Base-by-base conservation (phyloP, 495 filamentous ascomycete species). In the Penicillium waksmanii region DNA sequence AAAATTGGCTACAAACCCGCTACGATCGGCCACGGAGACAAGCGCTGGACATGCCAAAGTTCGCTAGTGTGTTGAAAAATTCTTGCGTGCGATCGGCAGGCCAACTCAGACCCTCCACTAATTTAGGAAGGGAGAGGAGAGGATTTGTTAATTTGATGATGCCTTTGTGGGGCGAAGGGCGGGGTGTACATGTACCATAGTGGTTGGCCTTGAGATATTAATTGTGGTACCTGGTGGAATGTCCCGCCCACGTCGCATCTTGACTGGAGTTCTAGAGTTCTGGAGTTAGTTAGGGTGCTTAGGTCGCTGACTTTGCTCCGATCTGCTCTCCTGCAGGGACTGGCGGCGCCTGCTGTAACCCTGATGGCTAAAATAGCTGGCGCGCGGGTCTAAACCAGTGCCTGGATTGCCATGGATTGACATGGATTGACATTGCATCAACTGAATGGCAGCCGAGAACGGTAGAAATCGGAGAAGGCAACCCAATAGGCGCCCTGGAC, bases 31-130 rank as follows among this genome's bases (percentile, higher is more conserved):
- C 42, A 44, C 42, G 21, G 42, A 44, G 42, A 44, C 42, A 44
- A 44, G 42, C 42, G 42, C 42, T 44, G 42, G 42, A 44, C 17
- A 17, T 17, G 17, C n/a, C 42, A 44, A 13, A 44, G 42, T 44
- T 44, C 17, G 17, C n/a, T 44, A 44, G 42, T 19, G 8, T 44
- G 42, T 9, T 44, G 17, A 18, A 44, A 44, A 19, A 44, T 44
- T 44, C n/a, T 44, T 44, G 42, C n/a, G 42, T 44, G 42, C 42
- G 42, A 44, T 44, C 42, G 42, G 42, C 42, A 44, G 42, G 17
- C 42, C 42, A 44, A 44, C 42, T 18, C 42, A 44, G n/a, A 44
- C 42, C n/a, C 36, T 40, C 36, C 36, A 9, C 36, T n/a, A 40
- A 13, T n/a, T 31, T 31, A 31, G 27, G 27, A 31, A 31, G 8